Percentiles rank a stretch among this genome's conserved stretches.
Evolutionary conservation across 2,329 filamentous ascomycete genomes (phyloP).

Genomic region (Fusarium coffeatum): DNA sequence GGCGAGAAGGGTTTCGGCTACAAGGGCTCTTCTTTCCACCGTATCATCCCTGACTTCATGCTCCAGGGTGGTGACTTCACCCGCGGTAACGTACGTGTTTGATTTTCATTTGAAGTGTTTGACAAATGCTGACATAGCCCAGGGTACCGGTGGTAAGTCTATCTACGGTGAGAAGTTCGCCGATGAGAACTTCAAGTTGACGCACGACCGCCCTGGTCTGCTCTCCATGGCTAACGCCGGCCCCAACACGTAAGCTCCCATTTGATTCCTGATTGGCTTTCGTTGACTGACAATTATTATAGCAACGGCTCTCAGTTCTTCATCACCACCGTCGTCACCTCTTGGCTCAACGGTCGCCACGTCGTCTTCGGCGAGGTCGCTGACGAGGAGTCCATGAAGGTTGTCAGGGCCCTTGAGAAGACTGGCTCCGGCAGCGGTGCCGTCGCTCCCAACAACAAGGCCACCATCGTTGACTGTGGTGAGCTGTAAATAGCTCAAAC

Average conservation of each 20-base stretch:
- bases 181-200: conserved; percentile 88
- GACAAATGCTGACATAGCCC: conserved; percentile 31
- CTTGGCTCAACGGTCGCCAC: conserved; percentile 86
- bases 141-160: conserved; percentile 92
- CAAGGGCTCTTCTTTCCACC: conserved; percentile 87
- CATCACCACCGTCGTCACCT: conserved; percentile 90
- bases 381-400: conserved; percentile 58
- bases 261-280: background rate
- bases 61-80: conserved; percentile 97
- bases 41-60: conserved; percentile 94
- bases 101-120: background rate
- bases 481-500: conserved; percentile 54
- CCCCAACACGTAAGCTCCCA: conserved; percentile 81
- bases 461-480: conserved; percentile 68
- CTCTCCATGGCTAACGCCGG: conserved; percentile 97
- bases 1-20: conserved; percentile 86
- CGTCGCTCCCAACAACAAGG: conserved; percentile 69
- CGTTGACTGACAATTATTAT: conserved; percentile 47
- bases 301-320: conserved; percentile 99
- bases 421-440: conserved; percentile 66
- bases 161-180: conserved; percentile 96
- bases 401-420: conserved; percentile 72
- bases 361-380: conserved; percentile 85
- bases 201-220: conserved; percentile 80
- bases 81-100: conserved; percentile 80